A percentile compares a stretch with the other conserved stretches of the same genome.
These are phyloP conservation scores for Podila epigama DNA, from an alignment of 192 early-diverging fungal species.

Conservation along the genomic window DNA sequence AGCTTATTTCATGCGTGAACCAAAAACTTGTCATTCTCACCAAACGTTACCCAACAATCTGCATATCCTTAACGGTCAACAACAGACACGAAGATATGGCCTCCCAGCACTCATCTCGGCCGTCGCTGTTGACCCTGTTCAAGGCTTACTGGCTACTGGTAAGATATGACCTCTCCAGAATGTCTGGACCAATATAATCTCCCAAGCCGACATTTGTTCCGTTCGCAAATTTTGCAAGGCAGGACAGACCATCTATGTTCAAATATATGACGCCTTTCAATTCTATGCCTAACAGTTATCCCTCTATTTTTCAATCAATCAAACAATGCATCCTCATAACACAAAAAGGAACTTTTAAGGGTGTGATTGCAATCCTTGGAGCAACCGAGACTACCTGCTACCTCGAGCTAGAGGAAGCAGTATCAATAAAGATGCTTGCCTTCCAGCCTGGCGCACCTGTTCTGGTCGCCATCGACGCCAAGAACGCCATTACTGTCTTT, in stretches of 20 bases:
- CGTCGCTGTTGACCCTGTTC: constrained; percentile 61
- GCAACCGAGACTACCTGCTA: constrained; percentile 29
- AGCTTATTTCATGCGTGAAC: neutral
- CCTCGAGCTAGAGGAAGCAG: constrained; percentile 39
- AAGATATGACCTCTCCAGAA: too few species aligned
- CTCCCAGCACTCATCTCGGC: constrained; percentile 45
- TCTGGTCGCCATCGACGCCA: constrained; percentile 54
- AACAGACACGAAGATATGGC: constrained; percentile 47
- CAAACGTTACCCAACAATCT: neutral
- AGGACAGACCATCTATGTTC: too few species aligned
- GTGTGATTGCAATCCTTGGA: constrained; percentile 56
- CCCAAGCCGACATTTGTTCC: too few species aligned
- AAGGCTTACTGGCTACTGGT: constrained; percentile 63
- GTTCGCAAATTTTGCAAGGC: too few species aligned
- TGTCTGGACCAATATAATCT: too few species aligned
- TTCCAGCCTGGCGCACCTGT: constrained; percentile 62
- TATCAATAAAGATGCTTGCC: constrained; percentile 52
- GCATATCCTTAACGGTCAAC: neutral
- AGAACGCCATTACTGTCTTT: constrained; percentile 57
- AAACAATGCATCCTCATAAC: neutral
- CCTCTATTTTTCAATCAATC: too few species aligned
- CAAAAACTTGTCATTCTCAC: neutral
- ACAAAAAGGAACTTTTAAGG: constrained; percentile 44
- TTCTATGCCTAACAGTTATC: too few species aligned
- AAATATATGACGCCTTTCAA: too few species aligned